Percentiles rank a stretch among this genome's conserved stretches.
These are phyloP conservation scores for Dictyostelium purpureum DNA, from an alignment of 78 protist species.

Conservation along the genomic window DNA sequence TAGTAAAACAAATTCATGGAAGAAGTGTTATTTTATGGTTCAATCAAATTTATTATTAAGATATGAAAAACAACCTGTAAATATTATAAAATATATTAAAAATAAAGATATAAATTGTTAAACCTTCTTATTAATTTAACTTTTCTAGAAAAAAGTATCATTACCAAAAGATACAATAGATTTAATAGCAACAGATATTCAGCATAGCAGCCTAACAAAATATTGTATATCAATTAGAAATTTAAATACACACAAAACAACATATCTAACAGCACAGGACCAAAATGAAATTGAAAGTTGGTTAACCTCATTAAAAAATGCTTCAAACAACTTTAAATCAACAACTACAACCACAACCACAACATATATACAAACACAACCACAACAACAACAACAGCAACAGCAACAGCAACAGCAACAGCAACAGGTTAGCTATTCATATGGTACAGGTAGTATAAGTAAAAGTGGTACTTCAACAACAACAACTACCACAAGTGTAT, in stretches of 20 bases:
- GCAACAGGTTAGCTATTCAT: too few species aligned
- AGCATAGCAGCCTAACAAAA: neutral
- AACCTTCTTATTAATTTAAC: too few species aligned
- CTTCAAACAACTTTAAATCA: neutral
- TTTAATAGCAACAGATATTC: constrained; percentile 15
- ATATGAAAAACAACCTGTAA: constrained; percentile 51
- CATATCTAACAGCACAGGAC: neutral
- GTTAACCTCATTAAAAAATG: constrained; percentile 1
- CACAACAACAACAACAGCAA: neutral
- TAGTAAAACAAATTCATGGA: constrained; percentile 10
- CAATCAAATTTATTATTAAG: constrained; percentile 58
- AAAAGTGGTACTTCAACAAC: neutral
- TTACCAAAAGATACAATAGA: constrained; percentile 25
- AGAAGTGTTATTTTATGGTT: constrained; percentile 30
- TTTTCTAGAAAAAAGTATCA: neutral
- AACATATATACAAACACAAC: neutral
- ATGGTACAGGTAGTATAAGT: neutral
- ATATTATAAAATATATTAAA: neutral
- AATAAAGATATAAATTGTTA: neutral
- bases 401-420: neutral
- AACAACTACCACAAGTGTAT: neutral
- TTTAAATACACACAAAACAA: neutral
- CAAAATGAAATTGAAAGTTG: constrained; percentile 5
- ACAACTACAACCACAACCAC: neutral
- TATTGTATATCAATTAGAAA: constrained; percentile 29